A percentile compares a stretch with the other conserved stretches of the same genome.
These are phyloP conservation scores for Priceomyces melissophilus DNA, from an alignment of 805 yeast species.

Conservation along the genomic window DNA sequence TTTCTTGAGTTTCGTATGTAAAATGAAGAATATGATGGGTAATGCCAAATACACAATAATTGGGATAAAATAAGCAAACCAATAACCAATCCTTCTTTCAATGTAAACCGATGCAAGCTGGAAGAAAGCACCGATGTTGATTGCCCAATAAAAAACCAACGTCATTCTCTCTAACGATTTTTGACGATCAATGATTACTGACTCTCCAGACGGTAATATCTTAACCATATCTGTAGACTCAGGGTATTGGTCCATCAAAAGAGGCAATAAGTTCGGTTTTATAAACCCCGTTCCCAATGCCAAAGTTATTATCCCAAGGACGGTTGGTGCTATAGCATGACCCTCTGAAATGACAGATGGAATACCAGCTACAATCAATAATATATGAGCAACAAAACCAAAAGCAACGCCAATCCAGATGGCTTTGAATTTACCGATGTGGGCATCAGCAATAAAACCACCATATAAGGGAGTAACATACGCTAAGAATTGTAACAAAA, in stretches of 20 bases:
- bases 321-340: conserved; percentile 38
- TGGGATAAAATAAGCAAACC: conserved; percentile 54
- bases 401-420: conserved; percentile 48
- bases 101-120: conserved; percentile 50
- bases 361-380: conserved; percentile 48
- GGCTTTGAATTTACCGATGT: conserved; percentile 44
- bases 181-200: conserved; percentile 54
- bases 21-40: conserved; percentile 25
- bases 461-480: conserved; percentile 51
- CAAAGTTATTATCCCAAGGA: conserved; percentile 37
- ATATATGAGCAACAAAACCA: conserved; percentile 46
- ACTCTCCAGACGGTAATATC: conserved; percentile 57
- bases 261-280: conserved; percentile 51
- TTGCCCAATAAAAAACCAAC: conserved; percentile 52
- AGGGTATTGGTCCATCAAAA: conserved; percentile 47
- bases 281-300: conserved; percentile 51
- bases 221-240: conserved; percentile 57
- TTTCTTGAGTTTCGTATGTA: conserved; percentile 27
- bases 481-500: conserved; percentile 46
- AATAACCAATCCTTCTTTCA: conserved; percentile 51
- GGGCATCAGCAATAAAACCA: conserved; percentile 51
- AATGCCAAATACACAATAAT: conserved; percentile 27
- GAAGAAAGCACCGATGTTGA: conserved; percentile 53
- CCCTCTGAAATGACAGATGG: conserved; percentile 37
- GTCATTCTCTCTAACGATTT: conserved; percentile 41